Evolutionary conservation across 1,139 yeast genomes (phyloP), one percentile per base, ranked within the genome.

Genomic region (Geotrichum citri-aurantii): DNA sequence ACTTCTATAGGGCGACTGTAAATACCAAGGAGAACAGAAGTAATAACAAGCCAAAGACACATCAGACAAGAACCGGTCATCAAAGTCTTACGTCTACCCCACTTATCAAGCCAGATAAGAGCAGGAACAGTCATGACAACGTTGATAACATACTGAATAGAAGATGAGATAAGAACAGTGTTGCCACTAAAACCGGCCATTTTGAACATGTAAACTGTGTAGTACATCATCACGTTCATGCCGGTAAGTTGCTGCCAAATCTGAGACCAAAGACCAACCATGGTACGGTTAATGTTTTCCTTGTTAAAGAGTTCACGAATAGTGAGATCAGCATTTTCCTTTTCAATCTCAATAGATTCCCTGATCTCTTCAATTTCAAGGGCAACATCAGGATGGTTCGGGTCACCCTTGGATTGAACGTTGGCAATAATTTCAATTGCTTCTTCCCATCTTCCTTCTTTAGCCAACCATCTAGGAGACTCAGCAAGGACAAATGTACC

Each of bases 191-290:
- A 68, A 14, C 76, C 76, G 14, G 77, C 77, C 74, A 74, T 74
- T 52, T 68, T 62, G 64, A 75, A 75, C 51, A 76, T 67, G 60
- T 70, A 68, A 55, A 73, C 75, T 59, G 72, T 69, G 66, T 74
- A 73, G 70, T 74, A 73, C 75, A 73, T 84, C 67, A 85, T 81
- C 69, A n/a, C n/a, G n/a, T n/a, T n/a, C n/a, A n/a, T n/a, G n/a
- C n/a, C n/a, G n/a, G n/a, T n/a, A n/a, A n/a, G 74, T 72, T 85
- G 90, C 73, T 85, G 88, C 86, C 86, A 85, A 67, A 83, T 78
- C 73, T 84, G 89, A 57, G 86, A 83, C 63, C 75, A 79, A 47
- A 82, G 67, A 62, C 84, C 88, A 57, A 80, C 78, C 63, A 68
- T 64, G 61, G 85, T 81, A 73, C 86, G 78, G 62, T 71, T 73